Evolutionary conservation across 306 rosid genomes (phyloP), one percentile per base, ranked within the genome.

Genomic region (Sechiopsis laciniata): DNA sequence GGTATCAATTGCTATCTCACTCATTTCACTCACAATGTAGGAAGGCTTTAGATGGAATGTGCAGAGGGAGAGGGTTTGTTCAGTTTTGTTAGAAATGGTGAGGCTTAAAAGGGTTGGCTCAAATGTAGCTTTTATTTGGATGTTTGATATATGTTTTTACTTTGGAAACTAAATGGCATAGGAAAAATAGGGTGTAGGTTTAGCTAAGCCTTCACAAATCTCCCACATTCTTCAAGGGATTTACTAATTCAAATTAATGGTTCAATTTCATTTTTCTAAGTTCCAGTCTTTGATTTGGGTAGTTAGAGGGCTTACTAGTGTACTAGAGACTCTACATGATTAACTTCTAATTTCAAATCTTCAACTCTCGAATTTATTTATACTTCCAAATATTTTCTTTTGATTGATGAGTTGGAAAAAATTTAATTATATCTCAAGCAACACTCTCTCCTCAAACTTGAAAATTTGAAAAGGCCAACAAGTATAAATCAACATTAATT

Each of bases 11-110:
- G 54, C 76, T 51, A 32, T 84, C 75, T 16, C 75, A 24, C 69
- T 81, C 58, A 37, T 56, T 81, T 72, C 75, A 45, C 63, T 70
- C 57, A 67, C 72, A 50, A 51, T 37, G 45, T 64, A 17, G 45
- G 45, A 37, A 37, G 45, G 45, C 45, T 37, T 37, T 37, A 37
- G 45, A 37, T 37, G 45, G 45, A 8, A 37, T 37, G 45, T 37
- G 45, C 45, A 37, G 45, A 13, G 9, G 46, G 53, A 6, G 62
- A 84, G 80, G 86, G 88, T 76, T 80, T 77, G 55, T 46, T 74
- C 87, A 90, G 80, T 93, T 93, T 90, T 90, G 96, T 78, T 89
- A 86, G 82, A 80, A 77, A 37, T 37, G 45, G 45, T 37, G 45
- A 37, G 45, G 45, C 45, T 37, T 37, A 37, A 37, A 7, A 37